Evolutionary conservation across 2,329 filamentous ascomycete species (phyloP).

Genomic region (Verticillium zaregamsianum): DNA sequence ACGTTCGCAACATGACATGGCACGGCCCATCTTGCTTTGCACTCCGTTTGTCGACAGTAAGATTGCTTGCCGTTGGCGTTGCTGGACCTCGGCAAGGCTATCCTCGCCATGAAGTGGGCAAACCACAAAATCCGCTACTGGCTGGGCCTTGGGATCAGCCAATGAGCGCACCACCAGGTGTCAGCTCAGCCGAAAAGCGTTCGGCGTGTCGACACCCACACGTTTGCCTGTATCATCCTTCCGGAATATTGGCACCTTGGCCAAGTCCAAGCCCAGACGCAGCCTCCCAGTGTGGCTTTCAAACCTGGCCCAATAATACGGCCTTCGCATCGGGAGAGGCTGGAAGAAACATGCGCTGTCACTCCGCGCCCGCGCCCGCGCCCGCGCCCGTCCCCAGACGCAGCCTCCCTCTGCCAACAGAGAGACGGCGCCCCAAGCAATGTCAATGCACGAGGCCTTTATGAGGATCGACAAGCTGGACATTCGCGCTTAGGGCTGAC

Average conservation of each 20-base stretch:
- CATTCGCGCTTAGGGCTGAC: neutral
- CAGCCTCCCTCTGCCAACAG: neutral
- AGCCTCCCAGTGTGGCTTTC: neutral
- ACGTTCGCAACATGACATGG: neutral
- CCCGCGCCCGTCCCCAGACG: too few relatives aligned
- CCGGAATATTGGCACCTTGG: neutral
- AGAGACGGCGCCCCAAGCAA: neutral
- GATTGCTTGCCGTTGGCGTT: neutral
- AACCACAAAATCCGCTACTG: neutral
- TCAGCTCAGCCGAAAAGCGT: neutral
- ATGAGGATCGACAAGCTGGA: neutral
- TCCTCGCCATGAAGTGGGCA: neutral
- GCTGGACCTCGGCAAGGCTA: neutral
- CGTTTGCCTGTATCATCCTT: neutral
- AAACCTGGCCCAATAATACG: neutral
- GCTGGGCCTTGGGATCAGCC: neutral
- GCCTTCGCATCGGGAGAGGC: neutral
- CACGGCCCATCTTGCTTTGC: neutral
- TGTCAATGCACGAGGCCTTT: neutral
- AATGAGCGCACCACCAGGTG: neutral
- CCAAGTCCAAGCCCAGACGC: neutral
- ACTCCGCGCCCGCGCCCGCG: neutral
- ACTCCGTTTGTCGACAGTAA: neutral
- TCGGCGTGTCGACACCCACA: neutral
- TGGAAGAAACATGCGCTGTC: neutral